These are phyloP conservation scores for Globisporangium sylvaticum DNA, from an alignment of 352 stramenopile genomes.

Conservation along the genomic window DNA sequence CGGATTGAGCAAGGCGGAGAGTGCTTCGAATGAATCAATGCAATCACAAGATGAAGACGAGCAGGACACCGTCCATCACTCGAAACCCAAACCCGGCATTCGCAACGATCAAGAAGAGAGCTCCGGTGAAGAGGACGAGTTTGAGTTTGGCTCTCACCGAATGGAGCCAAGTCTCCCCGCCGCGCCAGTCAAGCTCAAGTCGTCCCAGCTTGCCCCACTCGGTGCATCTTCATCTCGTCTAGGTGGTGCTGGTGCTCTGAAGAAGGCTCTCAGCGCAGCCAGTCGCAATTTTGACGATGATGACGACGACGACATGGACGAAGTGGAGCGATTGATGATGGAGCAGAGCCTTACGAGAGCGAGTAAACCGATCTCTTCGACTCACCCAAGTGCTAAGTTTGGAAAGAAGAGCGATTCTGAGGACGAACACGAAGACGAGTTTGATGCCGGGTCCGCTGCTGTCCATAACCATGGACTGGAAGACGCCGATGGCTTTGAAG, in stretches of 20 bases:
- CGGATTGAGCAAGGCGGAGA: not conserved
- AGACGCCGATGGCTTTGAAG: slow-evolving; percentile 5
- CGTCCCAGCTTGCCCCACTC: slow-evolving; percentile 1
- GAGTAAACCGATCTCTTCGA: not conserved
- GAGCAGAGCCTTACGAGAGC: slow-evolving; percentile 3
- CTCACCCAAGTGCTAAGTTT: not conserved
- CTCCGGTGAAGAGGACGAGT: not conserved
- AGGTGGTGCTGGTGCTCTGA: slow-evolving; percentile 5
- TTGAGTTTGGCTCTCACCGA: not conserved
- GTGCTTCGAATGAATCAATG: not conserved
- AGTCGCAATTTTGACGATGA: slow-evolving; percentile 19
- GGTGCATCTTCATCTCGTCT: not conserved
- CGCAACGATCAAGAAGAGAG: not conserved
- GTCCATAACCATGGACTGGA: not conserved
- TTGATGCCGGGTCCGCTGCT: not conserved
- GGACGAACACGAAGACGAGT: not conserved
- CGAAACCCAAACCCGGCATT: not conserved
- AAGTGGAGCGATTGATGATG: slow-evolving; percentile 11
- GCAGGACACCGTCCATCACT: not conserved
- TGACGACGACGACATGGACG: slow-evolving; percentile 19
- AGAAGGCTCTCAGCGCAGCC: slow-evolving; percentile 7
- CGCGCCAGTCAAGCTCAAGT: slow-evolving; percentile 3
- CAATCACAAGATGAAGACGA: not conserved
- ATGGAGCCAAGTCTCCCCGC: slow-evolving; percentile 3
- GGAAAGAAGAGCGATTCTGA: not conserved